phyloP scores from a whole-genome alignment of 331 rosid genomes.

The Quercus tomentella region DNA sequence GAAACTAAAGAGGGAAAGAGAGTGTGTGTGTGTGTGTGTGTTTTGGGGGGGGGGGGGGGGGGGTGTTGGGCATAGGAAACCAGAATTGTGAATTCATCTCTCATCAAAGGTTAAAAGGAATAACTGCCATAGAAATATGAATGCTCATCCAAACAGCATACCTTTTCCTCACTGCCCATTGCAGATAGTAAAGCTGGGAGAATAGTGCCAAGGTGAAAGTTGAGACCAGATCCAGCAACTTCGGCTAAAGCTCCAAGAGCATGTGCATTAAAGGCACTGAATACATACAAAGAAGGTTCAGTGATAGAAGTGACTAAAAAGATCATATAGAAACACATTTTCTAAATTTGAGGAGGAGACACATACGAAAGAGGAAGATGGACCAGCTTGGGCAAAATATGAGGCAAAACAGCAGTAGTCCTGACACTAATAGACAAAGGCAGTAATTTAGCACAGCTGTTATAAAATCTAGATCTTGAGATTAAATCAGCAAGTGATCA shows the following conservation, averaged over 20 bases:
- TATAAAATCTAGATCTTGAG: background rate
- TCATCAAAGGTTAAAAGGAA: background rate
- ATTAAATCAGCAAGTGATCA: background rate
- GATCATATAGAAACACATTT: background rate
- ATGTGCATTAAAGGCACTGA: slow-evolving; percentile 94
- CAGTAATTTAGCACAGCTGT: slow-evolving; percentile 14
- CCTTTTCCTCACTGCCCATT: slow-evolving; percentile 73
- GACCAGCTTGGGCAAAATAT: slow-evolving; percentile 90
- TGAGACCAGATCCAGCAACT: slow-evolving; percentile 91
- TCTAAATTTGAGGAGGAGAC: slow-evolving; percentile 13
- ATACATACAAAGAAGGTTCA: slow-evolving; percentile 13
- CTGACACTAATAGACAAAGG: slow-evolving; percentile 57
- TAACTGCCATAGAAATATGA: slow-evolving; percentile 8
- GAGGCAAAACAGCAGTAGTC: slow-evolving; percentile 92
- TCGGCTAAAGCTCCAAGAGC: slow-evolving; percentile 96
- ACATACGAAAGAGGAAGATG: slow-evolving; percentile 89
- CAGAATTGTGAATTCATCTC: background rate
- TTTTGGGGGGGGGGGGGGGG: no score
- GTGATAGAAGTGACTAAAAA: background rate
- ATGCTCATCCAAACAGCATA: slow-evolving; percentile 13
- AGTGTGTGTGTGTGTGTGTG: no score
- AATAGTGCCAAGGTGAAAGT: slow-evolving; percentile 75
- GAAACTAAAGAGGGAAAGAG: background rate
- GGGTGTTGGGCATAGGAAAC: background rate
- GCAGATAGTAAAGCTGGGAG: slow-evolving; percentile 90